Base-by-base conservation (phyloP, 1,139 yeast genomes). In the Sugiyamaella sp. region DNA sequence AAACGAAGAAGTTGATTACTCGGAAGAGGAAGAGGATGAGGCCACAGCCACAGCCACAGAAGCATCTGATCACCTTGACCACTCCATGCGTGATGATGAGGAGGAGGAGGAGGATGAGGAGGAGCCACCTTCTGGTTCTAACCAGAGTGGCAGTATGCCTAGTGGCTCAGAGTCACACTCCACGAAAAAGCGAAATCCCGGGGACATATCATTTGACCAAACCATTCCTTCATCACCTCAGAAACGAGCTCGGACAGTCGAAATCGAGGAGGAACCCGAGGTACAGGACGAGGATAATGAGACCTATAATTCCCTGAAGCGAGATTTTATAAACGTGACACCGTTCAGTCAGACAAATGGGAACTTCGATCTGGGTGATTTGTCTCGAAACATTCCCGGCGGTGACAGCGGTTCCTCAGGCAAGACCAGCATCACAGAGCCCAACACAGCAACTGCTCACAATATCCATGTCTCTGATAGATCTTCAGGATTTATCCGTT, bases 291-390 rank as follows among this genome's bases (percentile, higher is more conserved):
- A 19, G 5, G 19, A n/a, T 25, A 39, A 24, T 12, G 14, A 12
- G 14, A 6, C 24, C 38, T 39, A 37, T 12, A 2, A 22, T 33
- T 21, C 45, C 25, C 10, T 41, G 14, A 29, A 29, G 51, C 16
- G 51, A 57, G 61, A 57, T 4, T 58, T 71, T 14, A 50, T 54
- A 2, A 63, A 64, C 9, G 68, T 71, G 1, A 71, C 78, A 1
- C 79, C 79, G 3, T 73, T 75, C 54, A 72, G 76, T 1, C 71
- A 73, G 56, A 73, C 74, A 1, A 54, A 62, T 42, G 78, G 79
- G 16, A 66, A 73, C 47, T 72, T 75, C 57, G 63, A 68, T 44
- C 67, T 74, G 75, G 65, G 67, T n/a, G 65, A 64, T 12, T 53
- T 66, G 39, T 47, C 57, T 29, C 41, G 57, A 9, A 57, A 60